Evolutionary conservation across 164 flowering plant genomes (phyloP).

Genomic region (Aristolochia californica): DNA sequence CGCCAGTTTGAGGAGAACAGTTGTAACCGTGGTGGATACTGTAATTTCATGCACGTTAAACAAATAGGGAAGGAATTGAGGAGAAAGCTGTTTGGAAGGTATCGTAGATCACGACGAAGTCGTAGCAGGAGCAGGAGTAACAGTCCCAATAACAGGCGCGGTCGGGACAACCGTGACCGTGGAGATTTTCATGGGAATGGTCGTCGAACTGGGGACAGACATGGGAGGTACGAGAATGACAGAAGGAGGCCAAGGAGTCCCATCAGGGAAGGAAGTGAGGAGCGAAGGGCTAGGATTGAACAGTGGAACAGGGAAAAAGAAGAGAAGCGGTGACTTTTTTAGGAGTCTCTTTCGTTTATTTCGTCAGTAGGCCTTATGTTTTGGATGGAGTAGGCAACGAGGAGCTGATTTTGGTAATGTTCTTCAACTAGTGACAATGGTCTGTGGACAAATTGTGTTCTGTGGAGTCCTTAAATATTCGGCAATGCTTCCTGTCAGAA

Average conservation of each 20-base stretch:
- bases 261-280: slow-evolving; percentile 63
- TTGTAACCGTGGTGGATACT: slow-evolving; percentile 72
- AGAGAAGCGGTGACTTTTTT: slow-evolving; percentile 21
- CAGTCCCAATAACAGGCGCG: slow-evolving; percentile 30
- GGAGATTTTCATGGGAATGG: slow-evolving; percentile 23
- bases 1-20: slow-evolving; percentile 68
- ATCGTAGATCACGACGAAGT: slow-evolving; percentile 23
- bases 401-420: slow-evolving; percentile 2
- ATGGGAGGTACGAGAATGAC: slow-evolving; percentile 29
- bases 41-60: slow-evolving; percentile 73
- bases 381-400: too few relatives aligned
- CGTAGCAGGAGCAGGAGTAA: slow-evolving; percentile 48
- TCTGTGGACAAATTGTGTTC: too few relatives aligned
- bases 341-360: too few relatives aligned
- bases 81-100: slow-evolving; percentile 50
- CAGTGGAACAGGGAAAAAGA: slow-evolving; percentile 76
- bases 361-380: too few relatives aligned
- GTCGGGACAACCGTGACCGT: slow-evolving; percentile 16
- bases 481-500: neutral
- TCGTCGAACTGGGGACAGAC: slow-evolving; percentile 23
- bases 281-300: slow-evolving; percentile 68
- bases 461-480: neutral
- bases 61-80: slow-evolving; percentile 51
- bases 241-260: slow-evolving; percentile 30
- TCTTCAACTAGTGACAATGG: neutral